Percentiles rank a stretch among this genome's conserved stretches.
phyloP scores from a whole-genome alignment of 2,329 filamentous ascomycete species.

The Onygenales sp. region DNA sequence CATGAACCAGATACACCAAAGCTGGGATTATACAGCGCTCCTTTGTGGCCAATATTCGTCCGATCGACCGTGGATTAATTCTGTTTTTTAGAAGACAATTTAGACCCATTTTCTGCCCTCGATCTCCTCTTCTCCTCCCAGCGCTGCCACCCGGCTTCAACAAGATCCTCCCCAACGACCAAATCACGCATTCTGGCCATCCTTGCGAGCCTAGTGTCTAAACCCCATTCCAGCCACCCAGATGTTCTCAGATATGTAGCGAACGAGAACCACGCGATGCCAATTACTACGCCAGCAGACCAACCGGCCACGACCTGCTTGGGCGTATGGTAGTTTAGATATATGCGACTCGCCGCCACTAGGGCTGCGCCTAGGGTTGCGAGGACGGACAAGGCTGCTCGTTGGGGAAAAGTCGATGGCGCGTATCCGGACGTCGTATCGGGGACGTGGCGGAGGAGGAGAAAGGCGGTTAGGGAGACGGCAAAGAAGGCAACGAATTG shows the following conservation, averaged over 20 bases:
- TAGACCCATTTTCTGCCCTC: constrained; percentile 12
- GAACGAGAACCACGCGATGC: constrained; percentile 66
- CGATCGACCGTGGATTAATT: background rate
- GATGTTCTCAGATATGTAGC: constrained; percentile 57
- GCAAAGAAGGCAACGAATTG: constrained; percentile 94
- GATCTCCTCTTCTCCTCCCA: constrained; percentile 56
- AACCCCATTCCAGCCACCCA: constrained; percentile 62
- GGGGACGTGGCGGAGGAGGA: constrained; percentile 68
- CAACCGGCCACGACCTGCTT: constrained; percentile 79
- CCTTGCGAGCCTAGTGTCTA: constrained; percentile 56
- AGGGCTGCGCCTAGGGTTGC: constrained; percentile 53
- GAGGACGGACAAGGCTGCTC: constrained; percentile 48
- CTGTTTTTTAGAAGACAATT: background rate
- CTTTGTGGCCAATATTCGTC: no score
- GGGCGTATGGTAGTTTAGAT: constrained; percentile 85
- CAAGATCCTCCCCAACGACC: constrained; percentile 76
- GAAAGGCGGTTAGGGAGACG: constrained; percentile 71
- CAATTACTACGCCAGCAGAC: constrained; percentile 60
- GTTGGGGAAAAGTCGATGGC: constrained; percentile 42
- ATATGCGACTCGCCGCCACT: constrained; percentile 76
- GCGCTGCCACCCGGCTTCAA: constrained; percentile 86
- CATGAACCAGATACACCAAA: no score
- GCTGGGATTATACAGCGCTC: no score
- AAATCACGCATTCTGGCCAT: constrained; percentile 71
- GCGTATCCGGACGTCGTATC: constrained; percentile 16